These are phyloP conservation scores for Suillus luteus DNA, from an alignment of 768 basidiomycete species.

Conservation along the genomic window DNA sequence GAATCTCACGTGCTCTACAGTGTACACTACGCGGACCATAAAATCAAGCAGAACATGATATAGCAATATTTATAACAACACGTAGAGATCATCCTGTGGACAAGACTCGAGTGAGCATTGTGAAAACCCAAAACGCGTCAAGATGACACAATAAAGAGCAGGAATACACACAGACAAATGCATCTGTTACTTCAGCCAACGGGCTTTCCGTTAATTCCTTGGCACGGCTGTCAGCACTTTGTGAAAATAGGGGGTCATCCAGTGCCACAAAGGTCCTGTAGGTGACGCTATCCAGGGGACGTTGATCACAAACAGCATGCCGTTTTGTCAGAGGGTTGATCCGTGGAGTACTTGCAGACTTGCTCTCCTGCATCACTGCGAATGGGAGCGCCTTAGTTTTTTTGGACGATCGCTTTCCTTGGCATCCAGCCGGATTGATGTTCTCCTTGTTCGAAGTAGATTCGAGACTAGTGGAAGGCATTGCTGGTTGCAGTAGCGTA, in stretches of 20 bases:
- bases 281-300: neutral
- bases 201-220: conserved; percentile 18
- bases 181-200: conserved; percentile 15
- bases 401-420: neutral
- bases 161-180: conserved; percentile 6
- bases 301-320: neutral
- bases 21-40: no score
- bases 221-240: conserved; percentile 8
- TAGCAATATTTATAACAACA: neutral
- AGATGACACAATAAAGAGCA: neutral
- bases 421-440: neutral
- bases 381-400: neutral
- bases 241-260: neutral
- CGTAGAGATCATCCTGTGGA: neutral
- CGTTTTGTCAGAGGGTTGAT: neutral
- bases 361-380: neutral
- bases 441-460: conserved; percentile 6
- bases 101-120: neutral
- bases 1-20: no score
- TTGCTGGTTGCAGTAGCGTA: neutral
- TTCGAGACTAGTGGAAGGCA: neutral
- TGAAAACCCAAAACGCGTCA: no score
- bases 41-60: neutral
- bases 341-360: neutral
- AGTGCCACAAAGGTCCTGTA: neutral